Evolutionary conservation across 2,329 filamentous ascomycete species (phyloP).

Genomic region (Aspergillus carbonarius): DNA sequence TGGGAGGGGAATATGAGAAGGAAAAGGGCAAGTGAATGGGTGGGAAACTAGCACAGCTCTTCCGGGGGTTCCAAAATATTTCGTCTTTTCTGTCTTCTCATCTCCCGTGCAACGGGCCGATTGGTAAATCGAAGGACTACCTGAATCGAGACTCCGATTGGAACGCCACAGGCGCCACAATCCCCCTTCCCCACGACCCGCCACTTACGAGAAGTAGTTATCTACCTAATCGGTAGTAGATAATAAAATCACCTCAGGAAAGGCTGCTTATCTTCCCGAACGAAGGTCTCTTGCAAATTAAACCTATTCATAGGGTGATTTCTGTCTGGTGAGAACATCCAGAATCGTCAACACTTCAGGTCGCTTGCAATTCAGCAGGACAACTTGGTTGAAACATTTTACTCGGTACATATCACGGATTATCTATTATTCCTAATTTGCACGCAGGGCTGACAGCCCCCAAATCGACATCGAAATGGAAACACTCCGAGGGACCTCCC

Average conservation of each 20-base stretch:
- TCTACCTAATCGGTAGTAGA: no score
- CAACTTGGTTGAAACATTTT: background rate
- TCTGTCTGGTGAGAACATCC: no score
- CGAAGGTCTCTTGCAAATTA: no score
- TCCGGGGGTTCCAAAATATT: background rate
- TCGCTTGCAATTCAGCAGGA: background rate
- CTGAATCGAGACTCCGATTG: background rate
- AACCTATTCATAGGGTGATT: no score
- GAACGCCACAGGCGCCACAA: conserved; percentile 2
- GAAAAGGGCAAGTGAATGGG: conserved; percentile 15
- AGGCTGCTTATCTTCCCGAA: no score
- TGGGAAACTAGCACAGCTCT: conserved; percentile 5
- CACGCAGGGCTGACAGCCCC: background rate
- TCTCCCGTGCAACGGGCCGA: background rate
- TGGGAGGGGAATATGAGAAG: conserved; percentile 17
- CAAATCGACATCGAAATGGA: background rate
- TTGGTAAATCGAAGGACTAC: background rate
- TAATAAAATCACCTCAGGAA: no score
- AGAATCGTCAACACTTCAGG: background rate
- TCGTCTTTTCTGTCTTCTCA: background rate
- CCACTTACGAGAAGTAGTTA: background rate
- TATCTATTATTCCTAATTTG: background rate
- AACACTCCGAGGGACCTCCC: background rate
- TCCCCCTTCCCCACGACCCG: no score
- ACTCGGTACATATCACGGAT: background rate